Conservation (phyloP, 129 eudicot species). For the Flaveria ramosissima region DNA sequence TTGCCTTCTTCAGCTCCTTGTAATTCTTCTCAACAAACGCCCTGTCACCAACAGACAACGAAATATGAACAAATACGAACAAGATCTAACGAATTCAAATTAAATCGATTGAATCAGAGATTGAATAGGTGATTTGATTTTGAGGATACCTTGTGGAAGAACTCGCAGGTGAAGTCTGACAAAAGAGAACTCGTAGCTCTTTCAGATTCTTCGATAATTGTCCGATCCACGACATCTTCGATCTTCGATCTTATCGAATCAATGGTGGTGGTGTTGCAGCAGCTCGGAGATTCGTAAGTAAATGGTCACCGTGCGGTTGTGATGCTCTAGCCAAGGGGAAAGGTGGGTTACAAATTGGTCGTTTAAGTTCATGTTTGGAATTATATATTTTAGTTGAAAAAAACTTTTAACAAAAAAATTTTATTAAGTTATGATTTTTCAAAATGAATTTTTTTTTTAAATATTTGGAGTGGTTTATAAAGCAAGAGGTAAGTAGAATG, state of each 20-base stretch:
- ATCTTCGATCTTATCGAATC: neutral
- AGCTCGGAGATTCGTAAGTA: neutral
- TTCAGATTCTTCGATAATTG: conserved; percentile 66
- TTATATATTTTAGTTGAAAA: too few species aligned
- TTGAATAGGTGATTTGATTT: neutral
- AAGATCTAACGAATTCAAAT: neutral
- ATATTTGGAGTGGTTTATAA: too few species aligned
- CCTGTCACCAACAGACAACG: conserved; percentile 27
- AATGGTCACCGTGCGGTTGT: neutral
- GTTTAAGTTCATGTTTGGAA: too few species aligned
- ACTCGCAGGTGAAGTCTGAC: conserved; percentile 79
- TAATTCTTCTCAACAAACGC: conserved; percentile 82
- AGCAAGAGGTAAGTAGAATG: too few species aligned
- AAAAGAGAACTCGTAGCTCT: conserved; percentile 83
- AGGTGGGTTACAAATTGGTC: neutral
- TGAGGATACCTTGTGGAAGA: conserved; percentile 62
- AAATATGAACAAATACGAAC: neutral
- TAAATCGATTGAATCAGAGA: neutral
- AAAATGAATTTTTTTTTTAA: too few species aligned
- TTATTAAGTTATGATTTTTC: too few species aligned
- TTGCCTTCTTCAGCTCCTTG: conserved; percentile 77
- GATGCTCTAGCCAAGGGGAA: neutral
- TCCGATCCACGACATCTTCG: conserved; percentile 69
- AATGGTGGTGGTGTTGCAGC: neutral
- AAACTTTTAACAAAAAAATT: too few species aligned